Percentiles rank a stretch among this genome's conserved stretches.
Evolutionary conservation across 352 stramenopile genomes (phyloP).

Genomic region (Globisporangium nunn): DNA sequence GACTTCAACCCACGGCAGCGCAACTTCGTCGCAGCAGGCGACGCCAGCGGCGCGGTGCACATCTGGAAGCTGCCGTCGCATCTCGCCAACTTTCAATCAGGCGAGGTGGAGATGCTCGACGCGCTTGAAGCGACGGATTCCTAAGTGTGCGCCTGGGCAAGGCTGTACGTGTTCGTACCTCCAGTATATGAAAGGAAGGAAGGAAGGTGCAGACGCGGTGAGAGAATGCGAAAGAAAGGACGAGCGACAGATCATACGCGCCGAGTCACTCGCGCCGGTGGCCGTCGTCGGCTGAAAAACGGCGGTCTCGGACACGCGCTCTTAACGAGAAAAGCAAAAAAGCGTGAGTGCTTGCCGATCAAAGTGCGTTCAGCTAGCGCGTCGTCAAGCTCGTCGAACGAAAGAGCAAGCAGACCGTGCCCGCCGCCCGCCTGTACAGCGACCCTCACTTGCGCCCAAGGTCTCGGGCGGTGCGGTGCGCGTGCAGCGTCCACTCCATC

Average conservation of each 20-base stretch:
- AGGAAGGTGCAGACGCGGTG: too few species aligned
- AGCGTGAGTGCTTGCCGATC: background rate
- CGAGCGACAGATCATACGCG: background rate
- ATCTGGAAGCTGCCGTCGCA: slow-evolving; percentile 84
- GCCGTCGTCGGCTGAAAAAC: background rate
- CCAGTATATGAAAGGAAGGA: background rate
- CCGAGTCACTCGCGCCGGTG: background rate
- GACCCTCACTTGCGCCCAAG: slow-evolving; percentile 53
- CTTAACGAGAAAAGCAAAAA: background rate
- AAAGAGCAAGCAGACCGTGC: background rate
- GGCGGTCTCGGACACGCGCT: background rate
- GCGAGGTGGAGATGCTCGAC: slow-evolving; percentile 54
- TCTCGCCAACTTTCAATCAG: slow-evolving; percentile 70
- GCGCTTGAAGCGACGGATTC: slow-evolving; percentile 17
- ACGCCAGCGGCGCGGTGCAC: slow-evolving; percentile 53
- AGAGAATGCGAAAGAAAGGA: background rate
- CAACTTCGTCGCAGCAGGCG: slow-evolving; percentile 75
- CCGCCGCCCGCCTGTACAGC: background rate
- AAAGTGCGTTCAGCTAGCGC: background rate
- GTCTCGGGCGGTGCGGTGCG: slow-evolving; percentile 74
- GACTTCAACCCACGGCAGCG: slow-evolving; percentile 81
- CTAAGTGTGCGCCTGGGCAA: background rate
- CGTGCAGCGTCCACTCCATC: slow-evolving; percentile 85
- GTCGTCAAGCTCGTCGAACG: background rate
- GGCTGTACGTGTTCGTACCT: background rate